Evolutionary conservation across 805 yeast genomes (phyloP), one percentile per base, ranked within the genome.

Genomic region (Saturnispora quitensis): DNA sequence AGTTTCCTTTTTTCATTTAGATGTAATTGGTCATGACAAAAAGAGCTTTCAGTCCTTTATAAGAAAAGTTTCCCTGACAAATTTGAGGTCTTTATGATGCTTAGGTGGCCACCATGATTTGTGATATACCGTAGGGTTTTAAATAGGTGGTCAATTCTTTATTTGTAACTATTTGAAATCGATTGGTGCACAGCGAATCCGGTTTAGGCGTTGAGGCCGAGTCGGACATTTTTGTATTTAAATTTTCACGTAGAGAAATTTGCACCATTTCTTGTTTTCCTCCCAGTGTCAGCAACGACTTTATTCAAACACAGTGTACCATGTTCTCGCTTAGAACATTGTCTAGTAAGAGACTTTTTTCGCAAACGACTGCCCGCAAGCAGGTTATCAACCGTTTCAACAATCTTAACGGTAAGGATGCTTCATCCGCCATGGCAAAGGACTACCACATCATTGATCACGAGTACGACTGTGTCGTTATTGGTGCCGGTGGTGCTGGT

Each of bases 401-500:
- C 52, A 72, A 73, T 55, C 65, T 75, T 45, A 63, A 69, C 52
- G 79, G 80, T 58, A 75, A 75, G 58, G 67, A 66, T 52, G 85
- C 86, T 31, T 72, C 84, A 22, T 67, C 71, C 47, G 73, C 77
- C 54, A 73, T 80, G 61, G 73, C 78, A 48, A 74, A 81, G 58
- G 87, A 89, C 65, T 91, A 93, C 71, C 93, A 89, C 65, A 84
- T 91, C 57, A 84, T 91, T 60, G 98, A 91, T 72, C 99, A 91
- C 71, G 98, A 93, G 71, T 91, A 93, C 72, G 99, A 91, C 75
- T 89, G 97, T 77, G 82, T 91, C 47, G 98, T 91, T 54, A 89
- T 91, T 51, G 99, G 99, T 65, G 99, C 99, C 53, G 99, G 99
- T 65, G 99, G 99, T 69, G 99, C 99, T 47, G 99, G 99, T 67